phyloP scores from a whole-genome alignment of 371 early-diverging fungal genomes.

The Chytridium lagenaria region DNA sequence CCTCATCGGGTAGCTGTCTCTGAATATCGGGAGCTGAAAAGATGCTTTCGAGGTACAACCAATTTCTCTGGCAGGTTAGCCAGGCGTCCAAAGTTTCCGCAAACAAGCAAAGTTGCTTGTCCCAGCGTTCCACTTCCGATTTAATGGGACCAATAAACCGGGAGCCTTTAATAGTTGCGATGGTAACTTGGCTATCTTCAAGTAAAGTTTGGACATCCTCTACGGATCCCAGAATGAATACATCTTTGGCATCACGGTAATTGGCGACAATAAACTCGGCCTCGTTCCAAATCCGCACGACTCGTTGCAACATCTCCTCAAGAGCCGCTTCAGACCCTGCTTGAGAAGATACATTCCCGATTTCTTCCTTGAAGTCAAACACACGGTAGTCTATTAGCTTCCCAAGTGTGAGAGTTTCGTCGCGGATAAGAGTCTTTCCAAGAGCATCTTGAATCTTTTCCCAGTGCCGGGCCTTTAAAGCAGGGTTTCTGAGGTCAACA shows the following conservation, averaged over 20 bases:
- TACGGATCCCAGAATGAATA: constrained; percentile 61
- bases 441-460: constrained; percentile 67
- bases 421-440: constrained; percentile 56
- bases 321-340: constrained; percentile 63
- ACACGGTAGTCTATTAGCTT: constrained; percentile 55
- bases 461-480: constrained; percentile 65
- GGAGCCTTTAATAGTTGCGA: constrained; percentile 61
- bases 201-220: constrained; percentile 62
- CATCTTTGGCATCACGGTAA: constrained; percentile 65
- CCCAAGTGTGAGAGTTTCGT: constrained; percentile 59
- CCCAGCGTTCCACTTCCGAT: constrained; percentile 61
- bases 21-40: constrained; percentile 67
- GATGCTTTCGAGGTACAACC: constrained; percentile 64
- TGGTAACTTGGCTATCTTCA: constrained; percentile 63
- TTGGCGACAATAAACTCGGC: constrained; percentile 57
- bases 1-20: constrained; percentile 64
- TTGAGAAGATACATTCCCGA: constrained; percentile 57
- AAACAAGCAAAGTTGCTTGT: constrained; percentile 58
- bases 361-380: constrained; percentile 65
- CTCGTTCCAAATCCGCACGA: constrained; percentile 62
- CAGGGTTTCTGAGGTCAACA: constrained; percentile 64
- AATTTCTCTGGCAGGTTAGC: constrained; percentile 62
- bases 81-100: constrained; percentile 63
- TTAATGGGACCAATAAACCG: constrained; percentile 64
- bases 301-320: constrained; percentile 62